Percentiles rank a stretch among this genome's conserved stretches.
These are phyloP conservation scores for Boletus rufocinnamomeus DNA, from an alignment of 768 basidiomycete species.

Conservation along the genomic window DNA sequence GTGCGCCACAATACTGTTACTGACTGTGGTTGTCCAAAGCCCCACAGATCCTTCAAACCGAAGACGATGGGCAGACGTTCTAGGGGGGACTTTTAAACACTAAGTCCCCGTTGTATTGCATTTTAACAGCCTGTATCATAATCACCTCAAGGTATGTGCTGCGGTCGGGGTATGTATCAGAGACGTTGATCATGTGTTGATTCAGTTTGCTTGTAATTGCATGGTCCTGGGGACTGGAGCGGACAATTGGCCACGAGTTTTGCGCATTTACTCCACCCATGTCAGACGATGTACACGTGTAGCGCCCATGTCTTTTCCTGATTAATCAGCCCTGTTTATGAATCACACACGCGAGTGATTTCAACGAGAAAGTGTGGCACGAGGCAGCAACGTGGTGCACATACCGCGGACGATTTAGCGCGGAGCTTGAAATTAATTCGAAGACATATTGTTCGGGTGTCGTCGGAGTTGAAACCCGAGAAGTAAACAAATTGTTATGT, in stretches of 20 bases:
- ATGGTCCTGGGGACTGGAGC: constrained; percentile 20
- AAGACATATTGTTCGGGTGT: constrained; percentile 7
- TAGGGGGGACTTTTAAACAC: constrained; percentile 29
- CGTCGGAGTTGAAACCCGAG: constrained; percentile 22
- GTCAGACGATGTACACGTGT: constrained; percentile 23
- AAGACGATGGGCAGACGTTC: constrained; percentile 7
- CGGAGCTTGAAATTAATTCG: constrained; percentile 16
- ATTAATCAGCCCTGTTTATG: background rate
- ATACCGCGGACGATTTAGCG: background rate
- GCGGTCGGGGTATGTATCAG: background rate
- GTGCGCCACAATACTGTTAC: background rate
- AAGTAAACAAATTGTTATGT: constrained; percentile 26
- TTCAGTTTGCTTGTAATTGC: constrained; percentile 18
- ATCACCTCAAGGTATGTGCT: constrained; percentile 16
- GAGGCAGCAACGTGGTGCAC: constrained; percentile 25
- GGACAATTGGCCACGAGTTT: background rate
- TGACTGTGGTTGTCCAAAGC: constrained; percentile 19
- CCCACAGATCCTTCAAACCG: constrained; percentile 18
- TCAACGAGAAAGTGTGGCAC: constrained; percentile 21
- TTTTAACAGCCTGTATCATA: constrained; percentile 24
- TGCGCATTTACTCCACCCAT: constrained; percentile 7
- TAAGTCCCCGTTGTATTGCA: constrained; percentile 27
- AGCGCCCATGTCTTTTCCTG: background rate
- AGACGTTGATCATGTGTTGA: background rate
- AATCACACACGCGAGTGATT: constrained; percentile 25